Percentiles rank a stretch among this genome's conserved stretches.
These are phyloP conservation scores for Nicotiana undulata DNA, from an alignment of 257 asterid genomes.

Conservation along the genomic window DNA sequence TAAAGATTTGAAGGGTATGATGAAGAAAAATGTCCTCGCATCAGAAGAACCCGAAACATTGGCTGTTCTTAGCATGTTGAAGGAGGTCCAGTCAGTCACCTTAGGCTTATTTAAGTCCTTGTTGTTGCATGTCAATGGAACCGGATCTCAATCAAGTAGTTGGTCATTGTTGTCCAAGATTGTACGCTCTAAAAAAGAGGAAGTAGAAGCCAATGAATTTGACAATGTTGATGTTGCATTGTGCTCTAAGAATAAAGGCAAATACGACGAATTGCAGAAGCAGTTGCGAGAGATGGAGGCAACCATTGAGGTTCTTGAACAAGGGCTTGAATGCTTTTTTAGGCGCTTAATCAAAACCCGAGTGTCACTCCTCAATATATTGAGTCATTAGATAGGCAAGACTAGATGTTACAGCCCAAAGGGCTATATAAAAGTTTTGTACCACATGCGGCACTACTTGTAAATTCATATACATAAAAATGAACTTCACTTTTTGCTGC, in stretches of 20 bases:
- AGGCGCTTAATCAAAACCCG: conserved; percentile 32
- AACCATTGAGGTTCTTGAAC: conserved; percentile 25
- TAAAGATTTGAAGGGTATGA: conserved; percentile 14
- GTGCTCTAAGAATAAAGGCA: not conserved
- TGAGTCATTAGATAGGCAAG: conserved; percentile 21
- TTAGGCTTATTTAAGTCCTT: conserved; percentile 17
- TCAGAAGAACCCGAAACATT: conserved; percentile 16
- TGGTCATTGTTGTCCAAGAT: conserved; percentile 33
- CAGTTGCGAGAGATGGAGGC: conserved; percentile 27
- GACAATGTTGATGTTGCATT: conserved; percentile 21
- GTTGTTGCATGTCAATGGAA: conserved; percentile 15
- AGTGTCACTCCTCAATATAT: conserved; percentile 32
- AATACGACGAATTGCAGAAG: conserved; percentile 6
- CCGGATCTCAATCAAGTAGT: conserved; percentile 15
- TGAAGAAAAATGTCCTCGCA: not conserved
- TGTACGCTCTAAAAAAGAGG: conserved; percentile 9
- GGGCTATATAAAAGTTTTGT: conserved; percentile 12
- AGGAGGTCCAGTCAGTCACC: conserved; percentile 23
- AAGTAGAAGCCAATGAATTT: conserved; percentile 22
- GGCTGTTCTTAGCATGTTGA: conserved; percentile 17
- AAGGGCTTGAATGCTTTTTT: conserved; percentile 25
- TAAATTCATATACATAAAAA: not conserved
- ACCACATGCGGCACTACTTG: not conserved
- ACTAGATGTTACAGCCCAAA: not conserved
- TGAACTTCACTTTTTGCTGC: not conserved